These are phyloP conservation scores for Trichoderma pleuroti DNA, from an alignment of 2,329 filamentous ascomycete genomes.

Conservation along the genomic window DNA sequence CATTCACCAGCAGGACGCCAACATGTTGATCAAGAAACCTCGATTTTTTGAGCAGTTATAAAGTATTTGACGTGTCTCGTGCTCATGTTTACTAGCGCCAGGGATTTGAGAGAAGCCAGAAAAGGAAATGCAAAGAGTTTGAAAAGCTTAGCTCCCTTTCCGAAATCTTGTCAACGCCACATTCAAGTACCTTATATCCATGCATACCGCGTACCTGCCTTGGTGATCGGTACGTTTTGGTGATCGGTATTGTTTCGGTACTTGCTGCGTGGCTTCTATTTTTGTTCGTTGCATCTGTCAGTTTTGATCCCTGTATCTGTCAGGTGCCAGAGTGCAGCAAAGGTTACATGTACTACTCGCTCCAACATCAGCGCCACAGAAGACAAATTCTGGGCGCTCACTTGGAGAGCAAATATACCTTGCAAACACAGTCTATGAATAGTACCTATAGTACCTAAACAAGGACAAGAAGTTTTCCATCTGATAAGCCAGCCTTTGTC, in stretches of 20 bases:
- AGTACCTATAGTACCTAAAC: background rate
- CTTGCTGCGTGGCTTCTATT: background rate
- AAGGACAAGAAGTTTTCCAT: background rate
- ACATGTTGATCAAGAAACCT: background rate
- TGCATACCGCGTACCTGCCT: background rate
- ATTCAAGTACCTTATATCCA: background rate
- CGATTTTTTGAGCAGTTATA: background rate
- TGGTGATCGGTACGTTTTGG: background rate
- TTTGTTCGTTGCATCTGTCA: background rate
- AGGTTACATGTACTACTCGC: background rate
- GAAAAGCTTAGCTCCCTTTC: background rate
- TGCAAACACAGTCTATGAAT: background rate
- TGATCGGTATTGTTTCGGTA: background rate
- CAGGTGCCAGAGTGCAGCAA: background rate
- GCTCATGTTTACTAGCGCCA: background rate
- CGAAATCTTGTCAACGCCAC: background rate
- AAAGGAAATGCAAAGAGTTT: background rate
- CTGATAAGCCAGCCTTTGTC: background rate
- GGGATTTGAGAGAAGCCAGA: background rate
- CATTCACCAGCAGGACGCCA: background rate
- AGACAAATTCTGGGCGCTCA: background rate
- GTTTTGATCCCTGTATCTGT: background rate
- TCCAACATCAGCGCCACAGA: background rate
- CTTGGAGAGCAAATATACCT: background rate
- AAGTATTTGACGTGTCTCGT: background rate